Evolutionary conservation across 768 basidiomycete species (phyloP), one percentile per base, ranked within the genome.

Genomic region (Russula ochroleuca): DNA sequence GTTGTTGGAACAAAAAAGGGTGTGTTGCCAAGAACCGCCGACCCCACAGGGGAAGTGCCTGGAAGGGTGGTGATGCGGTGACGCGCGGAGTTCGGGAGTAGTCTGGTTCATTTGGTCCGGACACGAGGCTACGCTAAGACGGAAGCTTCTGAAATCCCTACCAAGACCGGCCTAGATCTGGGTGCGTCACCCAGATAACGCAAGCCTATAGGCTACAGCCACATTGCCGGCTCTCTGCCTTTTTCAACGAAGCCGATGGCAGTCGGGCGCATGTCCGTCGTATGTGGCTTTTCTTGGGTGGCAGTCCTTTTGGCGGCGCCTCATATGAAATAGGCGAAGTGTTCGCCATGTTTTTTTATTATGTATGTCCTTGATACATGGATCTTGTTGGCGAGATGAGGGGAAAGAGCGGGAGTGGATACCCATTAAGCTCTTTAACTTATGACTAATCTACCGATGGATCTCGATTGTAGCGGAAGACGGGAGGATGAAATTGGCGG

Each of bases 381-480:
- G 28, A 21, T 37, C 25, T 25, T 23, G 23, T 55, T 66, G 63
- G 69, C 49, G 59, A 59, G 62, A 48, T n/a, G 40, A 64, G 68
- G 66, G 64, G 68, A 64, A 72, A 69, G 72, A 57, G 58, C 63
- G 66, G 52, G 47, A 66, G 65, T 68, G 68, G 67, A 70, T 71
- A 71, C 66, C 74, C 75, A 76, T 77, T 78, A 78, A 72, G 72
- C 78, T 78, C 75, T 75, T 77, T 72, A 73, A 73, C 76, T 77
- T 73, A 74, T 72, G 74, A 75, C 73, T 72, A 72, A 71, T 68
- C 65, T 21, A 64, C 73, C 67, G 79, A 74, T 69, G 63, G 71
- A 78, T 78, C 76, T 76, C 70, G 76, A 75, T 81, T 71, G 66
- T 65, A 71, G 72, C 73, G 72, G 74, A 75, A 73, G 71, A 76